Evolutionary conservation across 805 yeast genomes (phyloP).

Genomic region (Wickerhamomyces queroliae): DNA sequence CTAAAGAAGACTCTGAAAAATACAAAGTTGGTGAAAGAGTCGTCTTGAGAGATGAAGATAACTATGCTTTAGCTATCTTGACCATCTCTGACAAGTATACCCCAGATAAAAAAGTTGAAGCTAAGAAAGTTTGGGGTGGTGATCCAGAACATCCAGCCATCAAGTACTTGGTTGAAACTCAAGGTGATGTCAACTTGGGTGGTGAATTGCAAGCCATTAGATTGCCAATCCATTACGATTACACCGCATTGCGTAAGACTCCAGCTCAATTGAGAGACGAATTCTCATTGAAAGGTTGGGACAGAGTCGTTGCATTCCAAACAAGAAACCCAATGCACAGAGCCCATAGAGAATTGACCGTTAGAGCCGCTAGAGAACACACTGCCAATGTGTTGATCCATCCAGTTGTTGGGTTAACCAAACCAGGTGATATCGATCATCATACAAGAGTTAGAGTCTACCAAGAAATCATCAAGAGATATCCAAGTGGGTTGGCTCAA

Average conservation of each 20-base stretch:
- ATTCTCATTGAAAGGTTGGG: constrained; percentile 78
- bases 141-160: constrained; percentile 97
- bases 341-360: constrained; percentile 94
- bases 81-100: constrained; percentile 73
- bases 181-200: constrained; percentile 82
- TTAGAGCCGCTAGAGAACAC: constrained; percentile 91
- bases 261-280: constrained; percentile 88
- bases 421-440: constrained; percentile 97
- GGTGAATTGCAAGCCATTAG: constrained; percentile 81
- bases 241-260: constrained; percentile 79
- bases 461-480: constrained; percentile 85
- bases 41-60: constrained; percentile 76
- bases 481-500: constrained; percentile 91
- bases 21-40: constrained; percentile 55
- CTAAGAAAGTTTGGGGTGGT: constrained; percentile 85
- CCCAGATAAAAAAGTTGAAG: constrained; percentile 79
- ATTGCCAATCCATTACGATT: constrained; percentile 86
- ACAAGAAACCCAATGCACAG: constrained; percentile 99
- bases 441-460: constrained; percentile 96
- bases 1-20: constrained; percentile 36
- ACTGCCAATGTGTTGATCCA: constrained; percentile 86
- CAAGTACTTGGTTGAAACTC: constrained; percentile 58
- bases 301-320: constrained; percentile 91
- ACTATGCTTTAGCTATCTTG: constrained; percentile 71
- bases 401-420: constrained; percentile 95